A percentile compares a stretch with the other conserved stretches of the same genome.
Evolutionary conservation across 306 rosid genomes (phyloP).

Genomic region (Ammopiptanthus mongolicus): DNA sequence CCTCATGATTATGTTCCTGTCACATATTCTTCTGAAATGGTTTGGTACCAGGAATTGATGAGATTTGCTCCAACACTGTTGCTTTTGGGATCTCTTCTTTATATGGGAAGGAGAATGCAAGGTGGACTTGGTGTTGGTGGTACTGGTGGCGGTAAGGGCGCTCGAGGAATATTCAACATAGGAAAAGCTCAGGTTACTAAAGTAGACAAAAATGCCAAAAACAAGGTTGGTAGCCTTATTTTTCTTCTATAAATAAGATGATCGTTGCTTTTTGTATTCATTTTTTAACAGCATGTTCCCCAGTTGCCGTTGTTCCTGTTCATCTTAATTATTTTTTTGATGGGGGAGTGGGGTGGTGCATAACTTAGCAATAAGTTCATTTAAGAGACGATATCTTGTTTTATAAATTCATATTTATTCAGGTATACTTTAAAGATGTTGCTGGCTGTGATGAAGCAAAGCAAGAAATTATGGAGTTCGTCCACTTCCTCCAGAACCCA

Average conservation of each 20-base stretch:
- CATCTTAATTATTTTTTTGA: background rate
- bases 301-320: background rate
- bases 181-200: constrained; percentile 84
- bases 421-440: constrained; percentile 87
- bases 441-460: constrained; percentile 99
- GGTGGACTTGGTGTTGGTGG: constrained; percentile 88
- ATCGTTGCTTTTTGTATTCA: background rate
- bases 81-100: constrained; percentile 62
- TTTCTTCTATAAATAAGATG: background rate
- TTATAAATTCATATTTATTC: constrained; percentile 13
- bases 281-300: background rate
- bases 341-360: background rate
- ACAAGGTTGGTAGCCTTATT: constrained; percentile 51
- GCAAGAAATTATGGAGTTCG: constrained; percentile 95
- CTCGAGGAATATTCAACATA: constrained; percentile 89
- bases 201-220: constrained; percentile 87
- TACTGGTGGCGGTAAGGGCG: constrained; percentile 53
- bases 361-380: background rate
- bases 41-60: constrained; percentile 67
- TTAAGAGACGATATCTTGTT: background rate
- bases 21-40: constrained; percentile 71
- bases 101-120: constrained; percentile 76
- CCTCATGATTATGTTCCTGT: constrained; percentile 87
- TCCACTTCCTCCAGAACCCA: constrained; percentile 91
- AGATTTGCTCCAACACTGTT: constrained; percentile 73